A percentile compares a stretch with the other conserved stretches of the same genome.
Conservation (phyloP, 306 rosid genomes). For the Neltuma alba region DNA sequence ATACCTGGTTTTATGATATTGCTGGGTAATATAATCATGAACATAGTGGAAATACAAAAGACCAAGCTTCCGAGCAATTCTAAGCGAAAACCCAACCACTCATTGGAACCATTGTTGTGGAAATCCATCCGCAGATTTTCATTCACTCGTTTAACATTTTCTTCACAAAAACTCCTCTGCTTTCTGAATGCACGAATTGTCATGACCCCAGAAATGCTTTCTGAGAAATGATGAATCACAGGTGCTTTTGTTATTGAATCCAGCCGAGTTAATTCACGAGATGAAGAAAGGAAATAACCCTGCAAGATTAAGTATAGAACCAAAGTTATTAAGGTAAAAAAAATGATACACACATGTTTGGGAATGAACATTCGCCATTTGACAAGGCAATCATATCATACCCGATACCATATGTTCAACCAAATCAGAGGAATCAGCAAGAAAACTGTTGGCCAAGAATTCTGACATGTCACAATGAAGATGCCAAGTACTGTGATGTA, state of each 20-base stretch:
- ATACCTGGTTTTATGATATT: slow-evolving; percentile 55
- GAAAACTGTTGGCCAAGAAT: slow-evolving; percentile 79
- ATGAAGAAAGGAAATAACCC: slow-evolving; percentile 73
- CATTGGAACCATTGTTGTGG: slow-evolving; percentile 75
- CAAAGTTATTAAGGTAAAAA: no score
- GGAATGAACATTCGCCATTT: no score
- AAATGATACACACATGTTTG: neutral
- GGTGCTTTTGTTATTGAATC: slow-evolving; percentile 87
- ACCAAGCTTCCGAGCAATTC: slow-evolving; percentile 71
- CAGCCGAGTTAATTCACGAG: slow-evolving; percentile 77
- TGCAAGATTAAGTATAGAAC: no score
- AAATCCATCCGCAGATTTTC: slow-evolving; percentile 72
- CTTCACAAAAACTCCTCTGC: slow-evolving; percentile 51
- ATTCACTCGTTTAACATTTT: slow-evolving; percentile 66
- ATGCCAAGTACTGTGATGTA: slow-evolving; percentile 60
- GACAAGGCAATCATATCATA: slow-evolving; percentile 43
- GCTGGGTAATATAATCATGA: slow-evolving; percentile 80
- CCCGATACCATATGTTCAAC: slow-evolving; percentile 85
- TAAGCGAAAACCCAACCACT: slow-evolving; percentile 76
- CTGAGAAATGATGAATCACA: slow-evolving; percentile 81
- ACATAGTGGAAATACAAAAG: slow-evolving; percentile 65
- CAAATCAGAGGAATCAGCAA: slow-evolving; percentile 70
- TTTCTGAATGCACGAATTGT: slow-evolving; percentile 70
- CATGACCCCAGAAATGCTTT: slow-evolving; percentile 79
- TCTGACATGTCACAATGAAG: slow-evolving; percentile 64